These are phyloP conservation scores for Hysterium pulicare DNA, from an alignment of 2,329 filamentous ascomycete species.

Conservation along the genomic window DNA sequence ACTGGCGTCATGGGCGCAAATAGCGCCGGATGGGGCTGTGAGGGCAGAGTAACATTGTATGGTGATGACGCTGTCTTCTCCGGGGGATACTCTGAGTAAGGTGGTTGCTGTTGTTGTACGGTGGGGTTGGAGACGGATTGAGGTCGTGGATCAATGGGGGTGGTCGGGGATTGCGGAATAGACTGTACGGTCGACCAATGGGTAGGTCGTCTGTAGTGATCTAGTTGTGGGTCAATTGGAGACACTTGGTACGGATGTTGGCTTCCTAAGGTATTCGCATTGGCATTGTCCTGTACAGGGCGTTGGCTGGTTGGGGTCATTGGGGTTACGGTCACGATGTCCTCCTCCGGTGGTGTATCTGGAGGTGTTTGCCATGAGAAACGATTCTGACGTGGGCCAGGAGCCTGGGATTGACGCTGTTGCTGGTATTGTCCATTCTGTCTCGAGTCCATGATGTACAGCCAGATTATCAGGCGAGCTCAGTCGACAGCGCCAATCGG, in stretches of 20 bases:
- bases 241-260: constrained; percentile 32
- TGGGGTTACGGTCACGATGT: constrained; percentile 11
- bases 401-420: constrained; percentile 10
- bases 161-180: constrained; percentile 21
- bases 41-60: constrained; percentile 23
- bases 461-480: background rate
- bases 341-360: constrained; percentile 15
- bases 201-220: background rate
- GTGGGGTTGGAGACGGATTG: constrained; percentile 26
- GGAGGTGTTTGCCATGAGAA: constrained; percentile 34
- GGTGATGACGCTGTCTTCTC: constrained; percentile 9
- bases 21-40: constrained; percentile 12
- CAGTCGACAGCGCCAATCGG: no score
- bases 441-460: background rate
- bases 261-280: constrained; percentile 9
- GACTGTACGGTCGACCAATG: constrained; percentile 11
- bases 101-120: constrained; percentile 17
- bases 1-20: constrained; percentile 7
- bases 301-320: constrained; percentile 7
- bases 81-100: constrained; percentile 16
- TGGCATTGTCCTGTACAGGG: constrained; percentile 3
- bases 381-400: constrained; percentile 17
- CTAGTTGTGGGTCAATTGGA: constrained; percentile 22
- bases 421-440: constrained; percentile 9
- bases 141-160: constrained; percentile 19